Evolutionary conservation across 164 flowering plant genomes (phyloP).

Genomic region (Akebia trifoliata): DNA sequence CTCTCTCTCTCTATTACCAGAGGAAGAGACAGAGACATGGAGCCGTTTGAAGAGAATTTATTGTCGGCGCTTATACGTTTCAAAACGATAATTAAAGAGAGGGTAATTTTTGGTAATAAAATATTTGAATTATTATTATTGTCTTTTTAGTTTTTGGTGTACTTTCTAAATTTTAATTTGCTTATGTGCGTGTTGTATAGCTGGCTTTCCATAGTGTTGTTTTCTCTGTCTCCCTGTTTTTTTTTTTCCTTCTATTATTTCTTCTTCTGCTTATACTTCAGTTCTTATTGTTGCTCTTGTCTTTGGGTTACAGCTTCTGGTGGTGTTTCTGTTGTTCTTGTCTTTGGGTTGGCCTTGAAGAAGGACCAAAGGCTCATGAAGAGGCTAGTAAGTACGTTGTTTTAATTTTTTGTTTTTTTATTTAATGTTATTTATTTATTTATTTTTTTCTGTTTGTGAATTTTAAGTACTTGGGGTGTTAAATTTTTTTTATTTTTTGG

Average conservation of each 20-base stretch:
- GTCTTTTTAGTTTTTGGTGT: background rate
- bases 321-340: background rate
- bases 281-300: conserved; percentile 2
- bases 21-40: conserved; percentile 7
- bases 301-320: conserved; percentile 3
- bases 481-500: background rate
- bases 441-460: background rate
- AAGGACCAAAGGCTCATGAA: conserved; percentile 37
- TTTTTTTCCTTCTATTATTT: background rate
- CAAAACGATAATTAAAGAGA: conserved; percentile 1
- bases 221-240: background rate
- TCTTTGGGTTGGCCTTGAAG: conserved; percentile 16
- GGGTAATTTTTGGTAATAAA: conserved; percentile 7
- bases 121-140: background rate
- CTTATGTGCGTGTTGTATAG: conserved; percentile 2
- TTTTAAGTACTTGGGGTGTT: background rate
- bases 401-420: conserved; percentile 12
- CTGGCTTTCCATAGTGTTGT: conserved; percentile 5
- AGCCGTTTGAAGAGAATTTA: conserved; percentile 11
- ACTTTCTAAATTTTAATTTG: background rate
- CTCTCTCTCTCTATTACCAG: no score
- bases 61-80: conserved; percentile 11
- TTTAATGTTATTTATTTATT: background rate
- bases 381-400: conserved; percentile 92
- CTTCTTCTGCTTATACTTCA: conserved; percentile 12